Evolutionary conservation across 768 basidiomycete species (phyloP), one percentile per base, ranked within the genome.

Genomic region (Tulasnella sp.): DNA sequence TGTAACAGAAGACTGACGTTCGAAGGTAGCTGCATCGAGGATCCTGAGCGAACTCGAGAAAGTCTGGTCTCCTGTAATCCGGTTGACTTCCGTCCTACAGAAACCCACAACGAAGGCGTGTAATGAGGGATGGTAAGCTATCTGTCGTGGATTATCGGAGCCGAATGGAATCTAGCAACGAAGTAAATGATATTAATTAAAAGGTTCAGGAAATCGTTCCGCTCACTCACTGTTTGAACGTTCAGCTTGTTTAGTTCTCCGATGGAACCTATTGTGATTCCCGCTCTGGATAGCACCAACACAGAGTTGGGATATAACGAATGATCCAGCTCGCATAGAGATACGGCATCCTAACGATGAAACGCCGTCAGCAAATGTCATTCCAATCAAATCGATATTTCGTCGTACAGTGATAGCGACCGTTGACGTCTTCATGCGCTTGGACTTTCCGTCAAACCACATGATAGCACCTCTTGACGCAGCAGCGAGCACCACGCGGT

Each of bases 121-220:
- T 69, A 84, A 79, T 3, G 77, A 77, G 0, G 85, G 82, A 68
- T 88, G 84, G 77, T 95, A 83, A 1, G 84, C 84, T 42, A 97
- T 87, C 40, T 85, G 82, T 5, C 85, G 84, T 1, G 94, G 94
- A 76, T 86, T 87, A 71, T 92, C 87, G 34, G 86, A 81, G 2
- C 92, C 93, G 11, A 95, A 80, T 32, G 87, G 83, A 35, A 92
- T 81, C 92, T 94, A 76, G n/a, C n/a, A n/a, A n/a, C n/a, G n/a
- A n/a, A 44, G 47, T 19, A n/a, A 62, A 62, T 17, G 37, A 44
- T n/a, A 40, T 40, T 35, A 69, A 44, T 76, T 22, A 74, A 44
- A 68, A 66, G 66, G 36, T 62, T 34, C 19, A 35, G 3, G 40
- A 41, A 34, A 47, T n/a, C 36, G 14, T 65, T 44, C 52, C 5